A percentile compares a stretch with the other conserved stretches of the same genome.
These are phyloP conservation scores for Lipomyces orientalis DNA, from an alignment of 805 yeast species.

Conservation along the genomic window DNA sequence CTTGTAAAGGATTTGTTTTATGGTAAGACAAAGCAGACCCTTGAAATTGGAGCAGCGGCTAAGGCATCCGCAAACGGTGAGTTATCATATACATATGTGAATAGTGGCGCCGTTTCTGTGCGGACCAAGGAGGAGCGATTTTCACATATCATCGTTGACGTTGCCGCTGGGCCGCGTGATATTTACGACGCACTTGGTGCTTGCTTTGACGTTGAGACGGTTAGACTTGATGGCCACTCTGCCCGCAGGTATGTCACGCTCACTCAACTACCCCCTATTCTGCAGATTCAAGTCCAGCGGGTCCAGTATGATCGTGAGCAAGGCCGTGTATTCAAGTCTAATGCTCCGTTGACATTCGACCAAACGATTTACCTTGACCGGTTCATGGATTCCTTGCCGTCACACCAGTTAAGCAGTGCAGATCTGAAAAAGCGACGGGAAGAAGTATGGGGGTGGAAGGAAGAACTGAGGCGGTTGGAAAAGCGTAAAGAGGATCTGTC, in stretches of 20 bases:
- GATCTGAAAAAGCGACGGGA: constrained; percentile 58
- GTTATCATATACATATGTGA: constrained; percentile 48
- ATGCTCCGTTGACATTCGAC: constrained; percentile 80
- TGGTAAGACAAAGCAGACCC: constrained; percentile 82
- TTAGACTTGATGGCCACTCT: constrained; percentile 68
- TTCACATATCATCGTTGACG: constrained; percentile 79
- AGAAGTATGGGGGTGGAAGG: constrained; percentile 67
- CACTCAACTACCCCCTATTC: constrained; percentile 72
- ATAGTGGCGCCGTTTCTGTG: not conserved
- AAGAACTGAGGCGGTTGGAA: constrained; percentile 54
- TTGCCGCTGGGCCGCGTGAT: constrained; percentile 85
- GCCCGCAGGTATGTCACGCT: constrained; percentile 78
- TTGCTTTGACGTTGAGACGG: constrained; percentile 73
- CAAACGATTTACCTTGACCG: constrained; percentile 85
- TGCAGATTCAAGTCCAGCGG: constrained; percentile 92
- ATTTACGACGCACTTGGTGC: constrained; percentile 90
- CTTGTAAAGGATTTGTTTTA: constrained; percentile 78
- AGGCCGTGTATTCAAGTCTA: constrained; percentile 78
- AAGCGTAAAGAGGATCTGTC: constrained; percentile 51
- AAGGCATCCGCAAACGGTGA: constrained; percentile 37
- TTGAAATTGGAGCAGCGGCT: constrained; percentile 47
- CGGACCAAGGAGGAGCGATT: constrained; percentile 68
- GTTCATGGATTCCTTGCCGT: constrained; percentile 61
- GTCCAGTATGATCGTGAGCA: constrained; percentile 83
- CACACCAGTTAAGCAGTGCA: constrained; percentile 43